Conservation (phyloP, 2,329 filamentous ascomycete genomes). For the Neonectria magnoliae region DNA sequence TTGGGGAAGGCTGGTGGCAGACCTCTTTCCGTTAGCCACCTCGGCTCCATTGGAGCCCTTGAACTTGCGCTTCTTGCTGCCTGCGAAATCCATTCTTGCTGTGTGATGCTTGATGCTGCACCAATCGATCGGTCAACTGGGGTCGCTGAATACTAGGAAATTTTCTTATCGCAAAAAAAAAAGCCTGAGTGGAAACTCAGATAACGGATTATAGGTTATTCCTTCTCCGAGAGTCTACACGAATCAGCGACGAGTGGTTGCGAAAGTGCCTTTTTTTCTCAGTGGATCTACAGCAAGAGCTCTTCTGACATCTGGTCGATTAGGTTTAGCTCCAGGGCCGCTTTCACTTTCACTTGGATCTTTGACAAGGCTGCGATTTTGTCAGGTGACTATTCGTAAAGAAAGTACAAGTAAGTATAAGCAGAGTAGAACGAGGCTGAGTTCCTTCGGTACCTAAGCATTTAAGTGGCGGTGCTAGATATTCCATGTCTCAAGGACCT, state of each 20-base stretch:
- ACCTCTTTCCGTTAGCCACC: slow-evolving; percentile 36
- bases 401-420: background rate
- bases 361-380: background rate
- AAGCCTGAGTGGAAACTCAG: slow-evolving; percentile 28
- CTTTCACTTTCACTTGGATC: background rate
- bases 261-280: background rate
- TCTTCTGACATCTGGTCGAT: slow-evolving; percentile 27
- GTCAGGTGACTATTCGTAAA: slow-evolving; percentile 12
- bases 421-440: slow-evolving; percentile 6
- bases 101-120: slow-evolving; percentile 22
- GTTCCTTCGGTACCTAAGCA: background rate
- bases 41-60: slow-evolving; percentile 48
- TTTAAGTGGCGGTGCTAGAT: slow-evolving; percentile 7
- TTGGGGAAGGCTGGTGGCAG: slow-evolving; percentile 42
- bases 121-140: slow-evolving; percentile 21
- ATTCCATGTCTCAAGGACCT: background rate
- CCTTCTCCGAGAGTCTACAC: slow-evolving; percentile 12
- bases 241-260: background rate
- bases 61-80: slow-evolving; percentile 58
- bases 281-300: slow-evolving; percentile 37
- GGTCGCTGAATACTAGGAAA: slow-evolving; percentile 30
- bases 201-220: slow-evolving; percentile 36
- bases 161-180: slow-evolving; percentile 45
- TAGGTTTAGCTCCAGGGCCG: slow-evolving; percentile 24
- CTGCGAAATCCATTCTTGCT: slow-evolving; percentile 47